These are phyloP conservation scores for Fusarium goolgardi DNA, from an alignment of 2,329 filamentous ascomycete species.

Conservation along the genomic window DNA sequence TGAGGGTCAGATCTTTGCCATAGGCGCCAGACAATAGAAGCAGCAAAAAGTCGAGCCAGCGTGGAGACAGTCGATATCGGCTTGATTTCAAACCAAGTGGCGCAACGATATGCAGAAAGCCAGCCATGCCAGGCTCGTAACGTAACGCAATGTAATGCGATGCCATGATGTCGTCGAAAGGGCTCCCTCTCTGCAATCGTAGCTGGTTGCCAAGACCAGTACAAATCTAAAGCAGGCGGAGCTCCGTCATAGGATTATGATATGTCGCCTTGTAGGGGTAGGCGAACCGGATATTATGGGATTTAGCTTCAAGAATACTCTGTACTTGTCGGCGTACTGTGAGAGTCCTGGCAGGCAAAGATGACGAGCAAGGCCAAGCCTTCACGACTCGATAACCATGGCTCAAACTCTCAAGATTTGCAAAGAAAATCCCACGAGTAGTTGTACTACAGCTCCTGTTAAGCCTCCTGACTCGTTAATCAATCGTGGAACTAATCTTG, in stretches of 20 bases:
- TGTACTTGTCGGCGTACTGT: background rate
- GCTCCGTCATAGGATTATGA: slow-evolving; percentile 13
- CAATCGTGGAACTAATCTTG: slow-evolving; percentile 9
- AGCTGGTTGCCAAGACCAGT: slow-evolving; percentile 30
- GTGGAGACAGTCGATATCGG: background rate
- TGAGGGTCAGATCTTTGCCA: background rate
- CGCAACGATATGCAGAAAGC: background rate
- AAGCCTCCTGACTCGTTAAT: slow-evolving; percentile 32
- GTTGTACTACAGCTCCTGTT: background rate
- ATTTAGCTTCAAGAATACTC: background rate
- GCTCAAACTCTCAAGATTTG: slow-evolving; percentile 2
- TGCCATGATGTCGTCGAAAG: background rate
- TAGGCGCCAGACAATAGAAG: background rate
- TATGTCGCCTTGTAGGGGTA: slow-evolving; percentile 6
- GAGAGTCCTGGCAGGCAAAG: slow-evolving; percentile 1
- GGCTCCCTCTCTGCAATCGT: background rate
- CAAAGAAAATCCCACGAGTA: background rate
- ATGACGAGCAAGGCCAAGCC: slow-evolving; percentile 1
- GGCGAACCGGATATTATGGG: slow-evolving; percentile 6
- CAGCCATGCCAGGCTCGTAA: background rate
- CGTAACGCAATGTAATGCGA: background rate
- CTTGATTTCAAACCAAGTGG: slow-evolving; percentile 1
- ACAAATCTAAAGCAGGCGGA: slow-evolving; percentile 15
- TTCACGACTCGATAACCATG: background rate
- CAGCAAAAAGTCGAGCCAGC: background rate